Base-by-base conservation (phyloP, 2,329 filamentous ascomycete species). In the Monilinia fructigena region DNA sequence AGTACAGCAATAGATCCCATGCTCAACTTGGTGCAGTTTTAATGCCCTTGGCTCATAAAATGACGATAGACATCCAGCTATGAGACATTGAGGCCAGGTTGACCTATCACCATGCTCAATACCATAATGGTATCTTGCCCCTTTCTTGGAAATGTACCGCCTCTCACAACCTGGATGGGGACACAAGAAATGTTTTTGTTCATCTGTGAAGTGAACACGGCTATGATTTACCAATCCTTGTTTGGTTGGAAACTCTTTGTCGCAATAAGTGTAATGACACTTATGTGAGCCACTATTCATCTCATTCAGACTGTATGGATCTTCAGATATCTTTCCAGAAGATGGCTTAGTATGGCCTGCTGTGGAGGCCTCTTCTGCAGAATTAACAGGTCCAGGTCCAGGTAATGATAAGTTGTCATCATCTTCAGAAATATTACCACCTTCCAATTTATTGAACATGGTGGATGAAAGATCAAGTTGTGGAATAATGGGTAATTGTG, bases 41-140 rank as follows among this genome's bases (percentile, higher is more conserved):
- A 59, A 42, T 7, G 31, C 14, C 12, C 55, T 20, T 31, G 18
- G 38, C 6, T 45, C 40, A 7, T 20, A 45, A 45, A 58, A 58
- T 12, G 55, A 58, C 20, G 23, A 11, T 14, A n/a, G 16, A 2
- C 55, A 58, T 16, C 20, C 55, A n/a, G 18, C 38, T 3, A 40
- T 45, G 40, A 40, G 55, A 58, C 55, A 58, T 14, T n/a, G 42
- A 14, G 26, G 28, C 55, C 55, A 58, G 55, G 26, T 20, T 45
- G 38, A 45, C n/a, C 28, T 45, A 16, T 58, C 55, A 20, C 18
- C 28, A 8, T 58, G 55, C 26, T 45, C 40, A 28, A n/a, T 16
- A 20, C 45, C 45, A 20, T 28, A 47, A 23, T 59, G 55, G 4
- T 26, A 42, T 7, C 12, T 16, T 6, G 16, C 18, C 16, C 40